Conservation (phyloP, 1,284 basidiomycete species). For the Coriolopsis trogii region DNA sequence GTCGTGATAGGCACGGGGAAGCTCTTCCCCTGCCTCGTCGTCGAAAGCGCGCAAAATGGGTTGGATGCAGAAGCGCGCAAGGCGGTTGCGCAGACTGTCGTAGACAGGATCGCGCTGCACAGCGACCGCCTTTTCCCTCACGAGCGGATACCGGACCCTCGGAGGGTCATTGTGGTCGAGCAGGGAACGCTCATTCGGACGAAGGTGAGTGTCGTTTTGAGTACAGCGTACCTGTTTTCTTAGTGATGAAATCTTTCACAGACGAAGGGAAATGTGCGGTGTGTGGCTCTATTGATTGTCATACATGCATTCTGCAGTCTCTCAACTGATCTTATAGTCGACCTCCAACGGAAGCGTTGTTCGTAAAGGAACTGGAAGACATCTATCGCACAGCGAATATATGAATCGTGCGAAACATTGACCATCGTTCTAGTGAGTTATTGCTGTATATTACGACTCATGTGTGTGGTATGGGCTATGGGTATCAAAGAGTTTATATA, state of each 20-base stretch:
- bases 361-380: neutral
- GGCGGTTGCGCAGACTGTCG: neutral
- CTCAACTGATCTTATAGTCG: too few relatives aligned
- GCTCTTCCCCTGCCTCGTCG: constrained; percentile 4
- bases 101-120: neutral
- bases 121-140: constrained; percentile 6
- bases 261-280: constrained; percentile 10
- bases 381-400: neutral
- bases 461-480: too few relatives aligned
- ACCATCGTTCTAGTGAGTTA: too few relatives aligned
- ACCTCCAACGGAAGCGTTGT: neutral
- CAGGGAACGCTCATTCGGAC: constrained; percentile 6
- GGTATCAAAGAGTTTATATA: too few relatives aligned
- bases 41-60: constrained; percentile 7
- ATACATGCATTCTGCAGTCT: too few relatives aligned
- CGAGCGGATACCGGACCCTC: constrained; percentile 11
- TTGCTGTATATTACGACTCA: too few relatives aligned
- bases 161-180: constrained; percentile 9
- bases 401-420: neutral
- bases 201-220: neutral
- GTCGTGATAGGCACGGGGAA: constrained; percentile 18
- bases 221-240: neutral
- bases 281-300: too few relatives aligned
- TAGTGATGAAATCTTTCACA: neutral
- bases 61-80: neutral